Conservation (phyloP, 345 rosid species). For the Aurinia saxatilis region DNA sequence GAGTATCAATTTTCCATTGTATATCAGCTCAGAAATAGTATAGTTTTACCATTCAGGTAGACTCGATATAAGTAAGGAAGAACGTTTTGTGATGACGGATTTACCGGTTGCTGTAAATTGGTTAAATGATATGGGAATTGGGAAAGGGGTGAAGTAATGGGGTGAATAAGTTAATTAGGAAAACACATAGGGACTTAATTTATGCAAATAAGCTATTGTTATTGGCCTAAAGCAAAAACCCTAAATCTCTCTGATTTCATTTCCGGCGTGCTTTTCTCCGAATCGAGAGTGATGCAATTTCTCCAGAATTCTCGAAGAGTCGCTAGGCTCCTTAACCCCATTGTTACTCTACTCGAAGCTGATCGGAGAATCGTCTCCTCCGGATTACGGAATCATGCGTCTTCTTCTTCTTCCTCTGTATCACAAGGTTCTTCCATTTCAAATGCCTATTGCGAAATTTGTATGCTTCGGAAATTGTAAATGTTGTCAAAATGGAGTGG, state of each 20-base stretch:
- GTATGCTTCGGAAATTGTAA: no score
- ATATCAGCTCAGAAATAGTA: no score
- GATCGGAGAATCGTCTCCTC: conserved; percentile 20
- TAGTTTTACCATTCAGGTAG: no score
- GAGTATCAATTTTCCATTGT: no score
- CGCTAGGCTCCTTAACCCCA: conserved; percentile 33
- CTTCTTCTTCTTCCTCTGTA: conserved; percentile 12
- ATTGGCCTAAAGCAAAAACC: conserved; percentile 1
- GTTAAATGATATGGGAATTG: no score
- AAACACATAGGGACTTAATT: background rate
- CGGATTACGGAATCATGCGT: conserved; percentile 6
- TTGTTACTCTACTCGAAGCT: conserved; percentile 7
- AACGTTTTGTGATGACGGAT: no score
- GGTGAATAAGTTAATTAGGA: background rate
- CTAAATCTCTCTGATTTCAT: conserved; percentile 13
- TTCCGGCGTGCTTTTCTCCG: background rate
- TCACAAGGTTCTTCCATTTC: conserved; percentile 26
- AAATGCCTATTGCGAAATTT: background rate
- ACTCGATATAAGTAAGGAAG: no score
- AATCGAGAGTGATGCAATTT: conserved; percentile 33
- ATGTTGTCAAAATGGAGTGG: no score
- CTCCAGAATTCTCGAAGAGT: conserved; percentile 37
- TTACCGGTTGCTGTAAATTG: no score
- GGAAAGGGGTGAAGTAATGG: background rate
- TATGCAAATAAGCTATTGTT: background rate